Conservation (phyloP, 345 rosid species). For the Ceriops tagal region DNA sequence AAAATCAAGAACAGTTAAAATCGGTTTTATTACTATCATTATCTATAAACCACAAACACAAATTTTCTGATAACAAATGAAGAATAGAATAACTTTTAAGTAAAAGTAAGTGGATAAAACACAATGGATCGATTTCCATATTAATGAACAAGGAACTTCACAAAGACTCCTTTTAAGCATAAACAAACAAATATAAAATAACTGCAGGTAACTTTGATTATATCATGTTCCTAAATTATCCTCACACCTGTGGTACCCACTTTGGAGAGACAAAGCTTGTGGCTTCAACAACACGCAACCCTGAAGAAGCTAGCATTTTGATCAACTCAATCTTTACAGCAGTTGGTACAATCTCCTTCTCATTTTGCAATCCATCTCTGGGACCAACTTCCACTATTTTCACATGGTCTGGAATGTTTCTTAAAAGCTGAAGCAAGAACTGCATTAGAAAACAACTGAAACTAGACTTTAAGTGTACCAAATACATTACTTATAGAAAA, state of each 20-base stretch:
- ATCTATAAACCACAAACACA: no score
- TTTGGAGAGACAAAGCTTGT: conserved; percentile 84
- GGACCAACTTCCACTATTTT: conserved; percentile 84
- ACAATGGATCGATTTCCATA: neutral
- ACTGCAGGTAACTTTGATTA: neutral
- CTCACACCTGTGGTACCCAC: conserved; percentile 75
- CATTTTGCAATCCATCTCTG: conserved; percentile 74
- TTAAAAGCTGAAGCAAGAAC: conserved; percentile 35
- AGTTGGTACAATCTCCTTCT: conserved; percentile 57
- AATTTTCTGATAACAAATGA: no score
- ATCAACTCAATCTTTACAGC: conserved; percentile 61
- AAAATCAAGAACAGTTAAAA: neutral
- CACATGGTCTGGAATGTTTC: conserved; percentile 51
- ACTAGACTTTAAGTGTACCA: neutral
- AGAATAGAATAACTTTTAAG: neutral
- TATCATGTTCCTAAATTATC: neutral
- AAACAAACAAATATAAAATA: neutral
- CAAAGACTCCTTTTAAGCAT: neutral
- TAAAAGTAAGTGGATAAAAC: neutral
- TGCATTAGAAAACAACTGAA: neutral
- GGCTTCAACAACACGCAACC: conserved; percentile 70
- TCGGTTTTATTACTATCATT: no score
- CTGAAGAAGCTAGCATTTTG: conserved; percentile 45
- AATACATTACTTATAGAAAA: neutral
- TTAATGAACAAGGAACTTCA: neutral